These are phyloP conservation scores for Polyplosphaeria fusca DNA, from an alignment of 495 filamentous ascomycete genomes.

Conservation along the genomic window DNA sequence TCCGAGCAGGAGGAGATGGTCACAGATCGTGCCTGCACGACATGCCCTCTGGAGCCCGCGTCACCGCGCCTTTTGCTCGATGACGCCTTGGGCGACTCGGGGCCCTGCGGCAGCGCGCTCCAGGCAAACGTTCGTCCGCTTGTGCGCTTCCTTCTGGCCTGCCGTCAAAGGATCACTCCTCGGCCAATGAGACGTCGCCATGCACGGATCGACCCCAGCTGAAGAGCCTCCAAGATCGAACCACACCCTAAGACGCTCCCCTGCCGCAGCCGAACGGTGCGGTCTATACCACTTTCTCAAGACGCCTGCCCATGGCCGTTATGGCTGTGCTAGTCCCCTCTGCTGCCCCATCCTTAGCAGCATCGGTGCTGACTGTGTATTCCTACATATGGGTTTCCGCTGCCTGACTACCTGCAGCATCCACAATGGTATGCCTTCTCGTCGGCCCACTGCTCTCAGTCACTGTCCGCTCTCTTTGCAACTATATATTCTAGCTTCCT, in stretches of 20 bases:
- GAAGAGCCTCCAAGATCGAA: constrained; percentile 27
- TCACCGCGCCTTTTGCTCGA: background rate
- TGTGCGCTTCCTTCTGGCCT: constrained; percentile 3
- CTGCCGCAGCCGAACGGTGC: constrained; percentile 30
- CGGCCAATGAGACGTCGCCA: constrained; percentile 1
- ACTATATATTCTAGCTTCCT: constrained; percentile 32
- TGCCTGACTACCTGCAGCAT: constrained; percentile 33
- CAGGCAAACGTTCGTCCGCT: constrained; percentile 1
- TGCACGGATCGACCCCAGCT: constrained; percentile 24
- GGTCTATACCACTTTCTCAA: constrained; percentile 21
- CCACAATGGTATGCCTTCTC: constrained; percentile 19
- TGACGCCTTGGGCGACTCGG: background rate
- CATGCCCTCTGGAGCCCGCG: background rate
- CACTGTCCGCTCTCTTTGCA: constrained; percentile 7
- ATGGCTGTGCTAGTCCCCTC: constrained; percentile 32
- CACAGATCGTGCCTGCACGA: constrained; percentile 12
- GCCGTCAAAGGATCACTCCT: background rate
- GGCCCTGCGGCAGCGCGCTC: background rate
- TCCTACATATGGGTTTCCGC: constrained; percentile 31
- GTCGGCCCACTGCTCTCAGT: constrained; percentile 10
- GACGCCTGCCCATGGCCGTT: constrained; percentile 21
- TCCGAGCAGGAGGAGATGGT: constrained; percentile 6
- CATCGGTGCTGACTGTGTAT: constrained; percentile 32
- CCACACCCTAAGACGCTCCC: background rate
- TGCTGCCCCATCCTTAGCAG: constrained; percentile 32